Evolutionary conservation across 108 stramenopile species (phyloP).

Genomic region (Fistulifera solaris): DNA sequence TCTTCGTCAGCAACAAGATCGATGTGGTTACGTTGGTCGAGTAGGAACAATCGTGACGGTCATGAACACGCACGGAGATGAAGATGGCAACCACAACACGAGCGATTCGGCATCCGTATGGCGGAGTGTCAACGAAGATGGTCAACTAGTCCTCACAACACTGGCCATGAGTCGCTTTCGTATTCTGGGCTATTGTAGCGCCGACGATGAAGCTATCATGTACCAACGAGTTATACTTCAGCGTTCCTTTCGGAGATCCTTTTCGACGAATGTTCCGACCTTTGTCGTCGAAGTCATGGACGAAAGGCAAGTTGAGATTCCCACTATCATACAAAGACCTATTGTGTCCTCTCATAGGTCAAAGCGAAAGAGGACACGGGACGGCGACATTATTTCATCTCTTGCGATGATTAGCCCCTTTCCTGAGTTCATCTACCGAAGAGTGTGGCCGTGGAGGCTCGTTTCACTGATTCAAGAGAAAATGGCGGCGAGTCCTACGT

Average conservation of each 20-base stretch:
- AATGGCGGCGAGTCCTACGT: neutral
- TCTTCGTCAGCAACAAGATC: too few relatives aligned
- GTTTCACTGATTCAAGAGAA: slow-evolving; percentile 6
- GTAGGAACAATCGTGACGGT: slow-evolving; percentile 70
- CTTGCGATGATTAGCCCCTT: slow-evolving; percentile 18
- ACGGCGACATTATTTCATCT: slow-evolving; percentile 12
- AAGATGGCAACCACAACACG: neutral
- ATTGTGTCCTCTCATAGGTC: neutral
- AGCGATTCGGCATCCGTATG: neutral
- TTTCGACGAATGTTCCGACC: too few relatives aligned
- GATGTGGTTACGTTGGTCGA: slow-evolving; percentile 26
- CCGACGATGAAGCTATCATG: neutral
- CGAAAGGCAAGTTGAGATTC: neutral
- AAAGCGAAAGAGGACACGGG: slow-evolving; percentile 4
- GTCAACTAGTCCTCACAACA: slow-evolving; percentile 50
- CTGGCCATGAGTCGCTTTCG: slow-evolving; percentile 56
- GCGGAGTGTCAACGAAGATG: neutral
- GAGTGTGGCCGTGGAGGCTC: slow-evolving; percentile 55
- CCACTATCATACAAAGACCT: neutral
- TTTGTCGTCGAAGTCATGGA: slow-evolving; percentile 1
- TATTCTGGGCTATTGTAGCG: slow-evolving; percentile 10
- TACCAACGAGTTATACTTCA: neutral
- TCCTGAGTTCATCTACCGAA: slow-evolving; percentile 29
- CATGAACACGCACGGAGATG: slow-evolving; percentile 55
- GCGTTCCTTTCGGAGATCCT: neutral